Percentiles rank a stretch among this genome's conserved stretches.
phyloP scores from a whole-genome alignment of 2,329 filamentous ascomycete genomes.

The Ophidiomyces ophidiicola region DNA sequence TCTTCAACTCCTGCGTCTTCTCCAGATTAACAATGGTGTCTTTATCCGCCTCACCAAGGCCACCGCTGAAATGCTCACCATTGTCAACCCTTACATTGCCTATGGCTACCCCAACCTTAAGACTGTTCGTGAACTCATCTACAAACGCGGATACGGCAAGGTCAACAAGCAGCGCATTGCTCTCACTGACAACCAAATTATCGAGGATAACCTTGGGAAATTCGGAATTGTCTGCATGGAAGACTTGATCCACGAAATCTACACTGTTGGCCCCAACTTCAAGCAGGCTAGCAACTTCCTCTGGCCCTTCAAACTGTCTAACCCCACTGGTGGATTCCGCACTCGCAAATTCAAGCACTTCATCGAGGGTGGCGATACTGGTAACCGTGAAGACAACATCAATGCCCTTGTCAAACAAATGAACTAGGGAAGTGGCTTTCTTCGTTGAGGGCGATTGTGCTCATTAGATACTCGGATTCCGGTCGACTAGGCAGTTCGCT shows the following conservation, averaged over 20 bases:
- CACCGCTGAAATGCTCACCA: conserved; percentile 90
- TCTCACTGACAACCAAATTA: conserved; percentile 93
- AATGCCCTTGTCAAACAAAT: conserved; percentile 93
- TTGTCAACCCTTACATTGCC: conserved; percentile 97
- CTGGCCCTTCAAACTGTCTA: conserved; percentile 99
- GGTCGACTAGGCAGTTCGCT: neutral
- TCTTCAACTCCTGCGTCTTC: conserved; percentile 94
- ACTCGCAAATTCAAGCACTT: conserved; percentile 98
- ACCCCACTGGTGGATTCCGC: conserved; percentile 94
- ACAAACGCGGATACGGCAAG: conserved; percentile 99
- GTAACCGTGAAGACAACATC: conserved; percentile 98
- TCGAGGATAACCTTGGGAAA: conserved; percentile 93
- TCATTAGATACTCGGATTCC: neutral
- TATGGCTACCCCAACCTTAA: conserved; percentile 99
- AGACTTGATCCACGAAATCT: conserved; percentile 98
- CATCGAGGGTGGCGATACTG: conserved; percentile 95
- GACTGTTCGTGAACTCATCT: conserved; percentile 96
- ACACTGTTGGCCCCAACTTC: conserved; percentile 97
- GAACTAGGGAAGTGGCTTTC: conserved; percentile 54
- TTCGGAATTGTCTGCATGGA: conserved; percentile 99
- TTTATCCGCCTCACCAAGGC: conserved; percentile 98
- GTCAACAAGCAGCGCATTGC: conserved; percentile 95
- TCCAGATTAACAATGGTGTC: conserved; percentile 99
- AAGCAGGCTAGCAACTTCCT: conserved; percentile 99
- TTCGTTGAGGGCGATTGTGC: conserved; percentile 7